Evolutionary conservation across 345 rosid species (phyloP).

Genomic region (Zanthoxylum bungeanum): DNA sequence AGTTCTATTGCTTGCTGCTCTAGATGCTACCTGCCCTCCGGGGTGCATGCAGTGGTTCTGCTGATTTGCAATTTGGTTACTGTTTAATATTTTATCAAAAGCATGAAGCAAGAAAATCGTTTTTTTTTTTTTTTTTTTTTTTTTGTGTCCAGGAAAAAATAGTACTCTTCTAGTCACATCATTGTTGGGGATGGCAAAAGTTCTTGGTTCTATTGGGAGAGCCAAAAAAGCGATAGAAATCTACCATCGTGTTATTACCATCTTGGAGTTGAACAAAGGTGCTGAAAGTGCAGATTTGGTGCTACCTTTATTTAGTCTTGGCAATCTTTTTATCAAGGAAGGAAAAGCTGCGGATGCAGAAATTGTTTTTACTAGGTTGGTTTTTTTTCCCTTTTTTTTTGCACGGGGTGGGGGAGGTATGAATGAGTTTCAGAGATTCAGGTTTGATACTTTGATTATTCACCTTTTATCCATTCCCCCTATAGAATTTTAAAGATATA

Average conservation of each 20-base stretch:
- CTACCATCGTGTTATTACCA: slow-evolving; percentile 49
- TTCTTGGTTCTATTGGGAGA: slow-evolving; percentile 57
- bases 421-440: slow-evolving; percentile 9
- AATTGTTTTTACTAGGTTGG: slow-evolving; percentile 53
- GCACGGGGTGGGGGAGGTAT: not conserved
- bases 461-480: slow-evolving; percentile 1
- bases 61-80: no score
- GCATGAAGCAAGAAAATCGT: not conserved
- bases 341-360: slow-evolving; percentile 68
- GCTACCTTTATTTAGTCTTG: slow-evolving; percentile 62
- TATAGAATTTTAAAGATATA: slow-evolving; percentile 64
- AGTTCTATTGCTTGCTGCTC: not conserved
- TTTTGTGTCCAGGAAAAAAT: slow-evolving; percentile 39
- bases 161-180: slow-evolving; percentile 63
- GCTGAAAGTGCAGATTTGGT: slow-evolving; percentile 71
- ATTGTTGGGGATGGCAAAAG: slow-evolving; percentile 79
- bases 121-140: slow-evolving; percentile 1
- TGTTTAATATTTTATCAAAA: not conserved
- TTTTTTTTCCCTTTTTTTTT: not conserved
- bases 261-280: slow-evolving; percentile 68
- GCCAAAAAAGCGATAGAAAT: slow-evolving; percentile 46
- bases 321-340: slow-evolving; percentile 72
- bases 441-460: slow-evolving; percentile 16
- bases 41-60: no score
- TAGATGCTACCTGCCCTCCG: no score